Evolutionary conservation across 1,284 basidiomycete genomes (phyloP), one percentile per base, ranked within the genome.

Genomic region (Pseudomicrostroma phylloplanum): DNA sequence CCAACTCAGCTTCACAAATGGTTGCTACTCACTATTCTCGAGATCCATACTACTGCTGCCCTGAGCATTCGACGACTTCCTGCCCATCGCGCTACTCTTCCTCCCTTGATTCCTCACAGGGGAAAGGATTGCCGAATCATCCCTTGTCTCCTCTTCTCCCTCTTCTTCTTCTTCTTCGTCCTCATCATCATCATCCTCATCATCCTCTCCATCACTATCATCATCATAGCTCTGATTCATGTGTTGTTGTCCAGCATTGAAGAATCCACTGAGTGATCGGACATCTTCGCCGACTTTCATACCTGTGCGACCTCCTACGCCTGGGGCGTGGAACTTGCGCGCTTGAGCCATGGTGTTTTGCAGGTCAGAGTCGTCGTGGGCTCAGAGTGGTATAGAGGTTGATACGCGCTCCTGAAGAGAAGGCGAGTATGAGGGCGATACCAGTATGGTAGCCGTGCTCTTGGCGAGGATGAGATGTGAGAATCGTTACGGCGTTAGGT

Each of bases 201-300:
- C 68, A 1, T 80, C 81, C 11, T 80, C 78, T 25, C 80, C 73
- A 48, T 65, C 62, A 41, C 71, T 65, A 42, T 78, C 72, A 62
- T 81, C 65, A 59, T 80, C 71, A 67, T 80, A 74, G 13, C 57
- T 30, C 1, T 60, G 70, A 43, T 78, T 73, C 55, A 79, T 70
- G 61, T 70, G 76, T 53, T 73, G 67, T 46, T 72, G 78, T 55
- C 69, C 72, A 17, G 73, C 76, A 26, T 67, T 67, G 66, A 73
- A 72, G 62, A 76, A 79, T 15, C 69, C 75, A 41, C 77, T 73
- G 17, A 76, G 61, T 41, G 75, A 68, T 11, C 73, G 69, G 56
- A 74, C 62, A 11, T 91, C 92, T 74, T 91, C 89, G 15, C 87
- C 87, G 69, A 86, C 86, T n/a, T 69, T 67, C 19, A 80, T 66